phyloP scores from a whole-genome alignment of 257 asterid species.

The Fraxinus quadrangulata region DNA sequence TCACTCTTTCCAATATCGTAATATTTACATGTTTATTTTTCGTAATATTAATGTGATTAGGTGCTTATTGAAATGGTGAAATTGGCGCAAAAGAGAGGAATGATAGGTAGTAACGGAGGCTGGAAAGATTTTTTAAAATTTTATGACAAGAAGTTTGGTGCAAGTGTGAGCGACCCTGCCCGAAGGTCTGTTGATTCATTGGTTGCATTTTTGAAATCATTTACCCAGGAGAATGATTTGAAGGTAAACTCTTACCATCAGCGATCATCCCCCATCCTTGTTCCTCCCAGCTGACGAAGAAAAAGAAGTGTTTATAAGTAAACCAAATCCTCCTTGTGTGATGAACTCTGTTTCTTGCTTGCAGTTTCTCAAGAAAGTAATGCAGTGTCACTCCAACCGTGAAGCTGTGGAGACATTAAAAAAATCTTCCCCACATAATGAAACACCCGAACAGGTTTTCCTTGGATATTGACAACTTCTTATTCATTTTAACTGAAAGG shows the following conservation, averaged over 20 bases:
- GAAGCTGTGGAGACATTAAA: constrained; percentile 45
- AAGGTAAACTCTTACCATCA: constrained; percentile 46
- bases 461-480: neutral
- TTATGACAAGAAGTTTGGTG: constrained; percentile 70
- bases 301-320: neutral
- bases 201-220: constrained; percentile 67
- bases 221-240: constrained; percentile 49
- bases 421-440: constrained; percentile 55
- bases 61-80: constrained; percentile 50
- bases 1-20: neutral
- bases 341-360: constrained; percentile 19
- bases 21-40: constrained; percentile 1
- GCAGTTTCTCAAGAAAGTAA: constrained; percentile 69
- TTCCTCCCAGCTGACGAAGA: neutral
- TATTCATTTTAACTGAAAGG: neutral
- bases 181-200: constrained; percentile 62
- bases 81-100: constrained; percentile 42
- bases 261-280: neutral
- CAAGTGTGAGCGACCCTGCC: constrained; percentile 85
- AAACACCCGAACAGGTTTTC: constrained; percentile 76
- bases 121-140: constrained; percentile 74
- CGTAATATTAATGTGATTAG: constrained; percentile 23
- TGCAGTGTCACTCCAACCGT: constrained; percentile 61
- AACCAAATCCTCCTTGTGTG: neutral
- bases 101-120: constrained; percentile 44